A percentile compares a stretch with the other conserved stretches of the same genome.
These are phyloP conservation scores for Botryotinia convoluta DNA, from an alignment of 2,329 filamentous ascomycete species.

Conservation along the genomic window DNA sequence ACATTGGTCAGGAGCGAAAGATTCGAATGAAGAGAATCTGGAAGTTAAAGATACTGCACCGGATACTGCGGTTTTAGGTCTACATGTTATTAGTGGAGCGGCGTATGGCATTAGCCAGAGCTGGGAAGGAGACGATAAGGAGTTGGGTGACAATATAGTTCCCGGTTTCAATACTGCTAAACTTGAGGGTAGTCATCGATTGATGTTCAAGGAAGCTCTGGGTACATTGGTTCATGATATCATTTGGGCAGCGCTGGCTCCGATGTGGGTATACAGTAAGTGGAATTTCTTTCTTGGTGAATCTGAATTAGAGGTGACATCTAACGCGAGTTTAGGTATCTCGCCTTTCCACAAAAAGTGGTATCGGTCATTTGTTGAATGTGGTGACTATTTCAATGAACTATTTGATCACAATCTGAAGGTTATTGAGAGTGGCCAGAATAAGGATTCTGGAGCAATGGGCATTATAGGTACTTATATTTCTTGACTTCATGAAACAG, in stretches of 20 bases:
- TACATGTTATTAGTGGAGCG: slow-evolving; percentile 63
- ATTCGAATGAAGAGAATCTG: slow-evolving; percentile 40
- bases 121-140: slow-evolving; percentile 55
- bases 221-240: background rate
- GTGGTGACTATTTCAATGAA: background rate
- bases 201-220: background rate
- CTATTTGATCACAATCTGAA: background rate
- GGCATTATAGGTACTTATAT: slow-evolving; percentile 38
- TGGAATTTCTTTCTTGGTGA: background rate
- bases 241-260: background rate
- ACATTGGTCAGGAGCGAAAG: slow-evolving; percentile 49
- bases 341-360: slow-evolving; percentile 1
- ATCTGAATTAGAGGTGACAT: background rate
- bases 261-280: slow-evolving; percentile 4
- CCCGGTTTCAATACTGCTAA: slow-evolving; percentile 27
- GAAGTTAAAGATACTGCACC: slow-evolving; percentile 56
- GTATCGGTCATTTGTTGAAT: background rate
- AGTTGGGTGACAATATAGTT: slow-evolving; percentile 39
- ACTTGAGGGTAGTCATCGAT: slow-evolving; percentile 34
- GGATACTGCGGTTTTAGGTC: slow-evolving; percentile 62
- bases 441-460: slow-evolving; percentile 46
- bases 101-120: slow-evolving; percentile 64
- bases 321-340: background rate
- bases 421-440: slow-evolving; percentile 23
- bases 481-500: slow-evolving; percentile 47